Evolutionary conservation across 2,329 filamentous ascomycete species (phyloP), one percentile per base, ranked within the genome.

Genomic region (Aureobasidium namibiae): DNA sequence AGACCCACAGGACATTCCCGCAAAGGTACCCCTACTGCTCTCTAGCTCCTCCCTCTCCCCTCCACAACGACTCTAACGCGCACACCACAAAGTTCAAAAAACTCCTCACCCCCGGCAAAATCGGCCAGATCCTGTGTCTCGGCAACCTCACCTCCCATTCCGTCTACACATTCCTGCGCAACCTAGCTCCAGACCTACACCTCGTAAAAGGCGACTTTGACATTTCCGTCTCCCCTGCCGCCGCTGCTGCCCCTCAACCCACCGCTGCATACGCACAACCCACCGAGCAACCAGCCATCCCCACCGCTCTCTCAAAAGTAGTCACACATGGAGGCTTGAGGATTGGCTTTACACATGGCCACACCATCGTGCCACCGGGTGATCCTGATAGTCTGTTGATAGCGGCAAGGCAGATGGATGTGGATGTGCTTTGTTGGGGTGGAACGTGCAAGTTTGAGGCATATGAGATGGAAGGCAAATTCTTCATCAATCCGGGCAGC

Each of bases 121-220:
- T 82, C 63, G 78, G 78, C 62, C 80, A 82, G 61, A 82, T 82
- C 61, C 77, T 83, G 59, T 83, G 80, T 66, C 74, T 83, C 4
- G 80, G 80, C 60, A 83, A 83, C 68, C 77, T 83, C 54, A 83
- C 80, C 65, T 78, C 80, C 61, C 78, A 79, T 66, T 78, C 79
- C 64, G 82, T 80, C 56, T 82, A 80, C 72, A 74, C 79, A 60
- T 82, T 82, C 74, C 78, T 83, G 13, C 78, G 79, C 60, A 70
- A 71, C 61, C 76, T 82, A 59, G 78, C 80, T 5, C 79, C 80
- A 4, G 85, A 88, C 67, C 77, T 88, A 41, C 85, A 88, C 66
- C 81, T 88, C 66, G 85, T 88, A 64, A 86, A 86, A 68, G 85
- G 85, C 59, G 84, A 87, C 70, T 87, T 85, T 70, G 85, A 88